phyloP scores from a whole-genome alignment of 78 protist genomes.

The Speleostelium caveatum region DNA sequence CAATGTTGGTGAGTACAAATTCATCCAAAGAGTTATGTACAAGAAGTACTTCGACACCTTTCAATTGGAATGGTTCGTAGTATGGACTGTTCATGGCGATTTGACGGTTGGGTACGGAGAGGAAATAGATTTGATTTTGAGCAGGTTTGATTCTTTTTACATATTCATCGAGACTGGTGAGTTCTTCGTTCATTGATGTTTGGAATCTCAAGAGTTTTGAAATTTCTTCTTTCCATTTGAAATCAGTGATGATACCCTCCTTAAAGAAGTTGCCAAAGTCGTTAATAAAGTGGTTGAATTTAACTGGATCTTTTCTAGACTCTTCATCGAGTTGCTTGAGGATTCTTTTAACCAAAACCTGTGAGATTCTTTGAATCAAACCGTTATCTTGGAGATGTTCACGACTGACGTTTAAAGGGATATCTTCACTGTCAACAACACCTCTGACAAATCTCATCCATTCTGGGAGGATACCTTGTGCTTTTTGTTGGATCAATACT shows the following conservation, averaged over 20 bases:
- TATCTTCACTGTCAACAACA: slow-evolving; percentile 95
- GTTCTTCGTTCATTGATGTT: background rate
- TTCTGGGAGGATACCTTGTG: slow-evolving; percentile 90
- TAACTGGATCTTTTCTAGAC: slow-evolving; percentile 74
- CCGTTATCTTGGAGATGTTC: slow-evolving; percentile 93
- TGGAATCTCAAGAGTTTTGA: slow-evolving; percentile 89
- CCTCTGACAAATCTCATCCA: slow-evolving; percentile 93
- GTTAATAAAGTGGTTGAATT: slow-evolving; percentile 67
- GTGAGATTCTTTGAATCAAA: slow-evolving; percentile 74
- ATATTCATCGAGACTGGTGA: slow-evolving; percentile 86
- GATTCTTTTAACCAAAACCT: slow-evolving; percentile 70
- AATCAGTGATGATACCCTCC: slow-evolving; percentile 94
- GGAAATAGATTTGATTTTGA: slow-evolving; percentile 91
- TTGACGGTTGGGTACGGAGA: slow-evolving; percentile 81
- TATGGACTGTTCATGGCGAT: slow-evolving; percentile 89
- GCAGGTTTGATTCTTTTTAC: slow-evolving; percentile 84
- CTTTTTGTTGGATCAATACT: slow-evolving; percentile 90
- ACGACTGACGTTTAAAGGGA: slow-evolving; percentile 96
- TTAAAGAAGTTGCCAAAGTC: slow-evolving; percentile 86
- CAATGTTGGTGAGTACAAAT: slow-evolving; percentile 84
- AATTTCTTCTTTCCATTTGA: slow-evolving; percentile 64
- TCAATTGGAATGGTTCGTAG: slow-evolving; percentile 89
- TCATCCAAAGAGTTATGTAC: slow-evolving; percentile 87
- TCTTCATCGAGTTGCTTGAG: slow-evolving; percentile 77
- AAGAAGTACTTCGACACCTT: slow-evolving; percentile 90